These are phyloP conservation scores for Oryza rufipogon DNA, from an alignment of 176 grass and related monocot genomes.

Conservation along the genomic window DNA sequence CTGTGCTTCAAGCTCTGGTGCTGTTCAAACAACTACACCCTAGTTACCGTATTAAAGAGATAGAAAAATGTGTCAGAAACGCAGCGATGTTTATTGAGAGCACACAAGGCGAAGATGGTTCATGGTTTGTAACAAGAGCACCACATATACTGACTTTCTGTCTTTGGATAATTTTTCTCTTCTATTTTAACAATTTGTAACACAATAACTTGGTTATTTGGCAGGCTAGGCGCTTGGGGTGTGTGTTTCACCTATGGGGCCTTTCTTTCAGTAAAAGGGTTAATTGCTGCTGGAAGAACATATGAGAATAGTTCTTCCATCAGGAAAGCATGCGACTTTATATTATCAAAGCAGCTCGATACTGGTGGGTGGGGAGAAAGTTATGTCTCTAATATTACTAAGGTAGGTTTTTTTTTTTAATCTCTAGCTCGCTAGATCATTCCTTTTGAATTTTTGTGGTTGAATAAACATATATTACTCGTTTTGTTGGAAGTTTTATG, in stretches of 20 bases:
- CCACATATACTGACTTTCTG: no score
- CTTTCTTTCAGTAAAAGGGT: slow-evolving; percentile 54
- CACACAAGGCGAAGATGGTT: slow-evolving; percentile 52
- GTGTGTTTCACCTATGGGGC: slow-evolving; percentile 65
- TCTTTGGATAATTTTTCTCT: neutral
- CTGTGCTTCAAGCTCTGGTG: slow-evolving; percentile 50
- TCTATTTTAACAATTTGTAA: neutral
- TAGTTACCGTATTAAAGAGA: slow-evolving; percentile 49
- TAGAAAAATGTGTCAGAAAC: slow-evolving; percentile 50
- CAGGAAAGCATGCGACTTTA: slow-evolving; percentile 55
- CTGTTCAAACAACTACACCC: slow-evolving; percentile 52
- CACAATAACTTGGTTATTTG: neutral
- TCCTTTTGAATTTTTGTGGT: neutral
- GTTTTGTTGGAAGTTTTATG: no score
- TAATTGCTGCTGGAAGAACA: slow-evolving; percentile 46
- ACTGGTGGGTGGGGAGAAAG: slow-evolving; percentile 66
- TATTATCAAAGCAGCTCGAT: slow-evolving; percentile 55
- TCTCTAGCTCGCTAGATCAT: no score
- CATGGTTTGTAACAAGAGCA: slow-evolving; percentile 45
- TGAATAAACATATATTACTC: no score
- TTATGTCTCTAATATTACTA: slow-evolving; percentile 35
- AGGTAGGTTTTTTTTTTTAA: slow-evolving; percentile 3
- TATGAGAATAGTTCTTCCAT: slow-evolving; percentile 50
- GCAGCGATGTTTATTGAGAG: slow-evolving; percentile 49
- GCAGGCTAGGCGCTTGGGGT: slow-evolving; percentile 59